These are phyloP conservation scores for Wallacemonas sp. DNA, from an alignment of 208 protist species.

Conservation along the genomic window DNA sequence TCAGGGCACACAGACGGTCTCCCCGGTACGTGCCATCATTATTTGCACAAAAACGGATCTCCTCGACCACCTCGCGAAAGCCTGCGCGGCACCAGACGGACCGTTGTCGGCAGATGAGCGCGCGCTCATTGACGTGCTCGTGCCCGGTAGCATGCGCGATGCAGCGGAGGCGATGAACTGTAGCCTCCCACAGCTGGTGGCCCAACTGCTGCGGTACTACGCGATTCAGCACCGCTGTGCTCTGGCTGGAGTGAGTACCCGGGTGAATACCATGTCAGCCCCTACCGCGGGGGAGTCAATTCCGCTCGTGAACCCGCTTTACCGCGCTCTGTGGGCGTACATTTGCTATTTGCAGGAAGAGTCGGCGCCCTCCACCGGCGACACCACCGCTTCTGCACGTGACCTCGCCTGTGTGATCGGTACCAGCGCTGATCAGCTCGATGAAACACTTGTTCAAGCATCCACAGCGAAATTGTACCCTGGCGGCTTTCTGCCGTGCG, in stretches of 20 bases:
- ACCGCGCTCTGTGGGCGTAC: slow-evolving; percentile 62
- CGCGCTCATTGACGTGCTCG: slow-evolving; percentile 19
- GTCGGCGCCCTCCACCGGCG: not conserved
- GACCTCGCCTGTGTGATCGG: too few relatives aligned
- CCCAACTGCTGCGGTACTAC: slow-evolving; percentile 74
- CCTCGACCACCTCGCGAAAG: slow-evolving; percentile 51
- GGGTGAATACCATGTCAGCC: slow-evolving; percentile 56
- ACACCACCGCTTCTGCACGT: not conserved
- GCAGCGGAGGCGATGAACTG: slow-evolving; percentile 37
- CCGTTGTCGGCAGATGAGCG: slow-evolving; percentile 32
- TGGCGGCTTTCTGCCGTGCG: slow-evolving; percentile 64
- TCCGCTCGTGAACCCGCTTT: slow-evolving; percentile 70
- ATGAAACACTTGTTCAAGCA: slow-evolving; percentile 21
- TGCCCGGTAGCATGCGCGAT: slow-evolving; percentile 26
- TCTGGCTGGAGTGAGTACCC: slow-evolving; percentile 50
- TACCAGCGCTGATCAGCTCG: too few relatives aligned
- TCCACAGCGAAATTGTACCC: slow-evolving; percentile 64
- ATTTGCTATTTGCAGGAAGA: slow-evolving; percentile 25
- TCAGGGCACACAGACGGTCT: slow-evolving; percentile 24
- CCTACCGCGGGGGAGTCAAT: slow-evolving; percentile 31
- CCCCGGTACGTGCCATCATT: slow-evolving; percentile 55
- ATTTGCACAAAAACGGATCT: slow-evolving; percentile 76
- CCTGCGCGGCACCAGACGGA: slow-evolving; percentile 20
- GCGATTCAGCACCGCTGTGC: slow-evolving; percentile 62
- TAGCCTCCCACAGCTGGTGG: slow-evolving; percentile 56